Conservation (phyloP, 2,329 filamentous ascomycete species). For the Blastomyces percursus region DNA sequence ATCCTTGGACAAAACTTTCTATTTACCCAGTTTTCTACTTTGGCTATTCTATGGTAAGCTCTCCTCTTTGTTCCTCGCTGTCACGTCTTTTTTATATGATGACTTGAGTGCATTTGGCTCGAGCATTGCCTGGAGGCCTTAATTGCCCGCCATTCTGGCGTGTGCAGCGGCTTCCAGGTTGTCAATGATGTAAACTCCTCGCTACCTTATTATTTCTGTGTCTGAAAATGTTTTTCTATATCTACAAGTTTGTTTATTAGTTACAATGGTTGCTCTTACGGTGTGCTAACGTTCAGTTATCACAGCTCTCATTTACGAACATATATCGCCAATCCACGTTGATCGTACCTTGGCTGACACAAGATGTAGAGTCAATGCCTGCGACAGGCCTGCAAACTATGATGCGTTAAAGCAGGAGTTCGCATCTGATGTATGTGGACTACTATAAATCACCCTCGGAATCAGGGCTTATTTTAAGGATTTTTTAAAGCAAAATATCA, state of each 20-base stretch:
- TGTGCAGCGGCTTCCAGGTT: constrained; percentile 46
- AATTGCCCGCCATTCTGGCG: constrained; percentile 66
- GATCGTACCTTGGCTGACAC: not conserved
- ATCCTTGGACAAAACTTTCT: constrained; percentile 10
- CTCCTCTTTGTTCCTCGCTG: constrained; percentile 20
- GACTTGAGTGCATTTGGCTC: constrained; percentile 99
- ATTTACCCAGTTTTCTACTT: constrained; percentile 1
- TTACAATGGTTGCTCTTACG: not conserved
- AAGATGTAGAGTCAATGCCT: constrained; percentile 69
- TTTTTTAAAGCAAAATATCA: constrained; percentile 61
- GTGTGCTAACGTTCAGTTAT: constrained; percentile 20
- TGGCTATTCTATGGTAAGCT: constrained; percentile 14
- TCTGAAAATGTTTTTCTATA: constrained; percentile 53
- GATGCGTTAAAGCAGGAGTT: constrained; percentile 73
- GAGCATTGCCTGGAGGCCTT: constrained; percentile 64
- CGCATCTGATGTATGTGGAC: constrained; percentile 64
- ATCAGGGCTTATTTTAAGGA: constrained; percentile 23
- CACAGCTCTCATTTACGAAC: not conserved
- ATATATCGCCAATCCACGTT: not conserved
- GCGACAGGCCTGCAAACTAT: constrained; percentile 83
- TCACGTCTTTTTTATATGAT: constrained; percentile 53
- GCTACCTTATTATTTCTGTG: constrained; percentile 85
- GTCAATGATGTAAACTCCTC: constrained; percentile 98
- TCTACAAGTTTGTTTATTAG: not conserved
- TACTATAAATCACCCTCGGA: constrained; percentile 14